phyloP scores from a whole-genome alignment of 2,329 filamentous ascomycete genomes.

The Didymella pomorum region DNA sequence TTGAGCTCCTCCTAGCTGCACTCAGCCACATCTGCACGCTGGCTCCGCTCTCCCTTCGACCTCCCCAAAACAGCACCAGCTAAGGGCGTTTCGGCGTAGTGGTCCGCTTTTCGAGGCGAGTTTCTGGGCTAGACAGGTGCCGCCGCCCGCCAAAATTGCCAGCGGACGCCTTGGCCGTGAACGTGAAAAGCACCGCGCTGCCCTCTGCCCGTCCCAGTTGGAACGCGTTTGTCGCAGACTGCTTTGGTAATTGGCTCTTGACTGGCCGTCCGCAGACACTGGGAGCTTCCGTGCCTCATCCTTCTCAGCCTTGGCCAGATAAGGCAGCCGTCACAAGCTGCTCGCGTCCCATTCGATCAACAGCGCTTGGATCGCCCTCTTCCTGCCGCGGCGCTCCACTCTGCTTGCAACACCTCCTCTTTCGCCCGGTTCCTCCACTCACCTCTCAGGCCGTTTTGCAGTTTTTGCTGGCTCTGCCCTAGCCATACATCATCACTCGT shows the following conservation, averaged over 20 bases:
- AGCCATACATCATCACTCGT: slow-evolving; percentile 33
- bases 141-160: slow-evolving; percentile 22
- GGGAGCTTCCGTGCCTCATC: slow-evolving; percentile 9
- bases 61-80: slow-evolving; percentile 24
- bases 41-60: slow-evolving; percentile 16
- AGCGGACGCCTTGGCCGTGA: slow-evolving; percentile 4
- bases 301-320: slow-evolving; percentile 13
- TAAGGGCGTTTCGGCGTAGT: slow-evolving; percentile 21
- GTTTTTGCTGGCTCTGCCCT: slow-evolving; percentile 18
- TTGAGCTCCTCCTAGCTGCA: slow-evolving; percentile 7
- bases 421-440: slow-evolving; percentile 23
- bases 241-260: slow-evolving; percentile 4
- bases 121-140: slow-evolving; percentile 25
- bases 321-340: slow-evolving; percentile 10
- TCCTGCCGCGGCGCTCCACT: slow-evolving; percentile 30
- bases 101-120: slow-evolving; percentile 18
- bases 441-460: slow-evolving; percentile 17
- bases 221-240: slow-evolving; percentile 12
- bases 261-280: background rate
- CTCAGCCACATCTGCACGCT: slow-evolving; percentile 15
- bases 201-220: slow-evolving; percentile 14
- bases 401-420: slow-evolving; percentile 31
- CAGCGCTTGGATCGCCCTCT: slow-evolving; percentile 24
- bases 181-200: slow-evolving; percentile 19
- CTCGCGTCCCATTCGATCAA: slow-evolving; percentile 6